phyloP scores from a whole-genome alignment of 768 basidiomycete species.

The Punctularia strigosozonata region DNA sequence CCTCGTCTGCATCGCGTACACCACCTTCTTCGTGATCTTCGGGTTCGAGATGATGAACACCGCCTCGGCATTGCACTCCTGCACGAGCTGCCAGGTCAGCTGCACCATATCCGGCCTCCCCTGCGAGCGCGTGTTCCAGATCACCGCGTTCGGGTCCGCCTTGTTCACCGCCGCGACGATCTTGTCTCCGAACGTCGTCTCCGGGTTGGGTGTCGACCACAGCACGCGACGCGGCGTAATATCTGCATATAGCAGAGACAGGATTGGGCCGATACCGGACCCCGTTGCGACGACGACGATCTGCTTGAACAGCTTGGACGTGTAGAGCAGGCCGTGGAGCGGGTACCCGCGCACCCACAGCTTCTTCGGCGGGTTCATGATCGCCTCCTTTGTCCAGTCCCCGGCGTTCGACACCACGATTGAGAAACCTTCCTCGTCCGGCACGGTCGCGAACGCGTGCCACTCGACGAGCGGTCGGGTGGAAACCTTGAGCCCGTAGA shows the following conservation, averaged over 20 bases:
- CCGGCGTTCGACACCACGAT: conserved; percentile 46
- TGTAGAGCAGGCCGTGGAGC: conserved; percentile 41
- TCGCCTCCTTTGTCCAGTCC: conserved; percentile 46
- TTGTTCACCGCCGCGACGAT: conserved; percentile 43
- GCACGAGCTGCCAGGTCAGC: conserved; percentile 21
- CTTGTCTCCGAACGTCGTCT: conserved; percentile 50
- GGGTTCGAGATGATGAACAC: conserved; percentile 51
- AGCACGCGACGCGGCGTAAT: conserved; percentile 40
- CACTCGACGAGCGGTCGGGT: too few species aligned
- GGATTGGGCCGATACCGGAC: conserved; percentile 46
- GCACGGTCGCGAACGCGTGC: too few species aligned
- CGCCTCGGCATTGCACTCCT: conserved; percentile 30
- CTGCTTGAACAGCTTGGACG: conserved; percentile 42
- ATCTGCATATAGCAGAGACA: too few species aligned
- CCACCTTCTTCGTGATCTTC: conserved; percentile 41
- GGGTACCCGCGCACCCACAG: conserved; percentile 51
- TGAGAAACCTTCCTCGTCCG: too few species aligned
- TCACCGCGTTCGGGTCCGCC: conserved; percentile 42
- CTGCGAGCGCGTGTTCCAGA: conserved; percentile 30
- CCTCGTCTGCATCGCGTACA: conserved; percentile 47
- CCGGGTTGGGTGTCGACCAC: conserved; percentile 53
- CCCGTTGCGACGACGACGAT: conserved; percentile 49
- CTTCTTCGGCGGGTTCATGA: conserved; percentile 37
- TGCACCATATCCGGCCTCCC: conserved; percentile 26
- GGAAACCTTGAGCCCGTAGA: too few species aligned